These are phyloP conservation scores for Beta corolliflora DNA, from an alignment of 179 eudicot genomes.

Conservation along the genomic window DNA sequence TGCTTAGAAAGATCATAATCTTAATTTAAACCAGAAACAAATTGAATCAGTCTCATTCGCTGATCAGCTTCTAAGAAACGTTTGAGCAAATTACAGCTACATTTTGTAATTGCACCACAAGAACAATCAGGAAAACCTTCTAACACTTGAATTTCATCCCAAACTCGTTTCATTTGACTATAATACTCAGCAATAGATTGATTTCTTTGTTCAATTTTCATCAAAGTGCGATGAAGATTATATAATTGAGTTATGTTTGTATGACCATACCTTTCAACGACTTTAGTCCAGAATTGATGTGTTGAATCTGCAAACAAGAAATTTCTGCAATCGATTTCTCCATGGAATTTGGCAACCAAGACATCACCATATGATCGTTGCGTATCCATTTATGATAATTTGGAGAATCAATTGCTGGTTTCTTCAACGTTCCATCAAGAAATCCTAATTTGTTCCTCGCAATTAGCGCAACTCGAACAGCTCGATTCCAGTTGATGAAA, in stretches of 20 bases:
- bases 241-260: background rate
- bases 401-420: background rate
- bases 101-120: too few relatives aligned
- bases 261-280: background rate
- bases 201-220: too few relatives aligned
- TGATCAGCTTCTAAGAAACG: too few relatives aligned
- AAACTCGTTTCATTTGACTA: too few relatives aligned
- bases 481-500: too few relatives aligned
- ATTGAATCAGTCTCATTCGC: too few relatives aligned
- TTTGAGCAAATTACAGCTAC: too few relatives aligned
- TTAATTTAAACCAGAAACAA: too few relatives aligned
- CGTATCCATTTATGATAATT: background rate
- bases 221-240: too few relatives aligned
- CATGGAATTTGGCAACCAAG: background rate
- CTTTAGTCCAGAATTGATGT: background rate
- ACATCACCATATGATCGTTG: background rate
- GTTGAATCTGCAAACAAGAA: background rate
- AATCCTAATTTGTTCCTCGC: background rate
- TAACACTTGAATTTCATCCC: too few relatives aligned
- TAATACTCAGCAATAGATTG: too few relatives aligned
- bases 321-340: background rate
- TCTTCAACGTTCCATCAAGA: background rate
- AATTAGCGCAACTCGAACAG: background rate
- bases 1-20: background rate
- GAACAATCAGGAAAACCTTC: too few relatives aligned